phyloP scores from a whole-genome alignment of 108 stramenopile genomes.

The Fragilaria crotonensis region DNA sequence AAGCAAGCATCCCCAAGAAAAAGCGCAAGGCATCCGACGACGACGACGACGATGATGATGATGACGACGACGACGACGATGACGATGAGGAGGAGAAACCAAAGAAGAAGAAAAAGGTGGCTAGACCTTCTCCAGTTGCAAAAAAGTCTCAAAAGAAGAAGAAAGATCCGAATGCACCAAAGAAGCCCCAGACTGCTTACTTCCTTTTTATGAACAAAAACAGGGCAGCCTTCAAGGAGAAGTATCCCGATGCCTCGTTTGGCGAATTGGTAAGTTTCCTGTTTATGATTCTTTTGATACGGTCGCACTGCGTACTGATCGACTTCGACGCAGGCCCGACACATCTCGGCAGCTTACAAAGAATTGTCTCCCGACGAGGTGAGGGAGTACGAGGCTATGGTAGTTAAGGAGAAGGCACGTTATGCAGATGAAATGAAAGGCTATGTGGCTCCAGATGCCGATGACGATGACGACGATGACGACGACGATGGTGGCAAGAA shows the following conservation, averaged over 20 bases:
- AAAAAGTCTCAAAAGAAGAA: slow-evolving; percentile 28
- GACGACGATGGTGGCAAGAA: slow-evolving; percentile 16
- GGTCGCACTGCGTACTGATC: neutral
- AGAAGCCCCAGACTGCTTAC: slow-evolving; percentile 51
- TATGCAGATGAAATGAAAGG: slow-evolving; percentile 49
- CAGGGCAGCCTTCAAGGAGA: slow-evolving; percentile 55
- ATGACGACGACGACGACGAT: slow-evolving; percentile 32
- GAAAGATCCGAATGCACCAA: slow-evolving; percentile 66
- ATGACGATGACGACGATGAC: slow-evolving; percentile 23
- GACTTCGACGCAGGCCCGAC: slow-evolving; percentile 28
- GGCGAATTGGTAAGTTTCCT: slow-evolving; percentile 21
- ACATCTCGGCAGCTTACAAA: slow-evolving; percentile 50
- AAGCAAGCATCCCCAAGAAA: slow-evolving; percentile 12
- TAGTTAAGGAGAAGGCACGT: slow-evolving; percentile 54
- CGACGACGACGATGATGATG: slow-evolving; percentile 35
- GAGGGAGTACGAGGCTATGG: slow-evolving; percentile 54
- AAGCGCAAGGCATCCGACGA: slow-evolving; percentile 15
- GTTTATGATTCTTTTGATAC: neutral
- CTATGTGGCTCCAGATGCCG: slow-evolving; percentile 28
- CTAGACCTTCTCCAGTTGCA: too few species aligned
- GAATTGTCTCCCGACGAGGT: slow-evolving; percentile 42
- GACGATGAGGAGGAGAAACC: slow-evolving; percentile 2
- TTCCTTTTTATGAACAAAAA: slow-evolving; percentile 52
- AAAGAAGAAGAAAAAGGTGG: slow-evolving; percentile 10
- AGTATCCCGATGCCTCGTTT: slow-evolving; percentile 57